Evolutionary conservation across 1,139 yeast species (phyloP), one percentile per base, ranked within the genome.

Genomic region (Blastobotrys apis): DNA sequence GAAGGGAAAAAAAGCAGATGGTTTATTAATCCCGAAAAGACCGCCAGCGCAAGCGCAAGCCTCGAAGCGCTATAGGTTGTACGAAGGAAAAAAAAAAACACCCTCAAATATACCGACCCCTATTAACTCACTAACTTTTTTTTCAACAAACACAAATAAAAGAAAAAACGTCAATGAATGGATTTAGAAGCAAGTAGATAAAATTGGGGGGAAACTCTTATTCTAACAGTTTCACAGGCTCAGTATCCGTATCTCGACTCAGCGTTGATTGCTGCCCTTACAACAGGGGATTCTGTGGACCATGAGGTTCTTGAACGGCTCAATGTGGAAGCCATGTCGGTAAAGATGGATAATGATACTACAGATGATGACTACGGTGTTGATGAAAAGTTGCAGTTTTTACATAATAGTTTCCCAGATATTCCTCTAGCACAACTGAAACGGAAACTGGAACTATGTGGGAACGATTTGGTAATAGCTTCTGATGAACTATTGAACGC

Each of bases 401-500:
- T 56, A 27, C 38, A 37, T 13, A 52, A 51, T 25, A 53, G 57
- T 12, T 59, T 59, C 48, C 63, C 64, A 4, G 35, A 48, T 9
- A 31, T 57, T 9, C 41, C 57, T 1, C 20, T 30, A 10, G 47
- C 50, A 1, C 20, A 45, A 2, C 38, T 58, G 8, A 35, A 45
- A 20, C 45, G 37, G 12, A 52, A 51, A 39, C 52, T 56, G 17
- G 34, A 41, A 19, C 43, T 47, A 12, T 44, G 49, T 39, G 42
- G 45, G 10, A 51, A 53, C 10, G 57, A 59, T 26, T 37, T 53
- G 1, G 59, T 45, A 9, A 47, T 34, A 32, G 55, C 59, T 8
- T 52, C 55, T 0, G 63, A 60, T 34, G 40, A 50, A 25, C 48
- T 60, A 22, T 51, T 60, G 15, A 59, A 58, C 40, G 49, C 44